Base-by-base conservation (phyloP, 2,329 filamentous ascomycete genomes). In the Beauveria rudraprayagi region DNA sequence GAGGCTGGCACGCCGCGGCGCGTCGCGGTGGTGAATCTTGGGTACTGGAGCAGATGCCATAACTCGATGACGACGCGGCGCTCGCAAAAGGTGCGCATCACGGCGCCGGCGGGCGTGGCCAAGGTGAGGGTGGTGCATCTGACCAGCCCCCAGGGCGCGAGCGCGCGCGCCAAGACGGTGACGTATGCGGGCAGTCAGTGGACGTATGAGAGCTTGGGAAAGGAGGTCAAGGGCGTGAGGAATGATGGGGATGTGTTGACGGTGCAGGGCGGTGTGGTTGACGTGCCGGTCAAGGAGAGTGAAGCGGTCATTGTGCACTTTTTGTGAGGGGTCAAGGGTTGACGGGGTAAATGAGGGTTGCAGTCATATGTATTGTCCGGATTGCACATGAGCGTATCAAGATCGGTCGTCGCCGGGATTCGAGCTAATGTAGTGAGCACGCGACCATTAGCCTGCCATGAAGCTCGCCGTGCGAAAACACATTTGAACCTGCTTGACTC, bases 131-230 rank as follows among this genome's bases (percentile, higher is more conserved):
- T 74, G 5, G 67, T 69, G 44, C 67, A 70, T 46, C 63, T 75
- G 26, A 70, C 64, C 53, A 73, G 72, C 50, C 71, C 72, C 3
- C 48, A 66, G 30, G 73, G 73, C 2, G 73, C 73, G 1, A 70
- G 71, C 9, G 72, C 70, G 1, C 67, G 63, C 1, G 71, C 71
- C 2, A 65, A 67, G 56, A 68, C 64, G 3, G 73, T 75, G 53
- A 74, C 73, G 8, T 75, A 75, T 43, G 73, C 67, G 2, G 73
- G 72, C 5, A 74, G 72, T 57, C 72, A 74, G 62, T 75, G 72
- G 73, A 73, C 71, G 7, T 72, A 70, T 54, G 67, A 67, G 51
- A 73, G 70, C 61, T 53, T 66, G 1, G 72, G 73, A 0, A 64
- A 64, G 62, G 73, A 75, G 65, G 69, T 74, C 3, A 69, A 66